Percentiles rank a stretch among this genome's conserved stretches.
These are phyloP conservation scores for Colletotrichum navitas DNA, from an alignment of 2,329 filamentous ascomycete species.

Conservation along the genomic window DNA sequence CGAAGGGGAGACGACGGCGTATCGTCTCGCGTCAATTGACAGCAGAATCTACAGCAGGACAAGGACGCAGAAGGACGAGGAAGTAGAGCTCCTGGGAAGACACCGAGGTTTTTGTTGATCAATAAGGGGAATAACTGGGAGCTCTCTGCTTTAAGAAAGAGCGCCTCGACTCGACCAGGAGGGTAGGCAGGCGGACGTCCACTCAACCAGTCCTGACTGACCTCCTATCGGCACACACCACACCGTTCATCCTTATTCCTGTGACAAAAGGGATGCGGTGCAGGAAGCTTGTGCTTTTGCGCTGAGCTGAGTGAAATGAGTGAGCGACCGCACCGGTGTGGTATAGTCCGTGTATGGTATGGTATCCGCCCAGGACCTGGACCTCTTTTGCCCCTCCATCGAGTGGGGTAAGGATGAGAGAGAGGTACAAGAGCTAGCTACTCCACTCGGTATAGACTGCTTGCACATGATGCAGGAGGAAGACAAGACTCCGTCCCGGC, in stretches of 20 bases:
- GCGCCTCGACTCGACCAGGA: constrained; percentile 27
- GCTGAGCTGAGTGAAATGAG: background rate
- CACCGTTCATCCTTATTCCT: background rate
- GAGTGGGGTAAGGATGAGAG: constrained; percentile 27
- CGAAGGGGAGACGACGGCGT: background rate
- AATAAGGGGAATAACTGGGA: constrained; percentile 7
- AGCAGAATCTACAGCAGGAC: background rate
- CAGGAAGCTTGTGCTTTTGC: constrained; percentile 29
- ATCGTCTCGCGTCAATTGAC: constrained; percentile 6
- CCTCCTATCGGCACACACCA: constrained; percentile 15
- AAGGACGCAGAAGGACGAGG: background rate
- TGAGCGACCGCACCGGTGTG: constrained; percentile 11
- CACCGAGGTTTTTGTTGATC: background rate
- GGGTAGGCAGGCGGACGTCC: constrained; percentile 1
- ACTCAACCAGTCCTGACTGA: background rate
- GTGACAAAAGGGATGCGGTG: constrained; percentile 19
- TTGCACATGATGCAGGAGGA: constrained; percentile 35
- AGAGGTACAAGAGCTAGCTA: constrained; percentile 30
- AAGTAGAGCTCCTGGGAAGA: constrained; percentile 4
- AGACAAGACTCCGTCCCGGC: constrained; percentile 4
- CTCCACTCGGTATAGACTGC: constrained; percentile 27
- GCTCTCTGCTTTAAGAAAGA: constrained; percentile 33
- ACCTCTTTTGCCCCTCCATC: constrained; percentile 38
- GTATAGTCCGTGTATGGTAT: background rate
- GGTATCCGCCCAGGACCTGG: constrained; percentile 37